Evolutionary conservation across 2,329 filamentous ascomycete genomes (phyloP).

Genomic region (Cercospora zeae-maydis): DNA sequence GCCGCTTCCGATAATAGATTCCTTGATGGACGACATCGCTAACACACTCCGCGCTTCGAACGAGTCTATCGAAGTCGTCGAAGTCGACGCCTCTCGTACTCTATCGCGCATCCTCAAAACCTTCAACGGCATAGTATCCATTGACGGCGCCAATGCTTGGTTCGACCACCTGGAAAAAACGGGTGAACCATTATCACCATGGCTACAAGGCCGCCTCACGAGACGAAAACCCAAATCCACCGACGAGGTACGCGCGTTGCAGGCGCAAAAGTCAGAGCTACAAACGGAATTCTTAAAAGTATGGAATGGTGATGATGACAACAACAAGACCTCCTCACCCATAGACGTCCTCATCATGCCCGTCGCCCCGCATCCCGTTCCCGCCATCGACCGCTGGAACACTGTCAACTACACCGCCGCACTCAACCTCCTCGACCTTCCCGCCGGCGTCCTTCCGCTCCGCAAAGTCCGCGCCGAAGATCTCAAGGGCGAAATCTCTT

Average conservation of each 20-base stretch:
- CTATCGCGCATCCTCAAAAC: conserved; percentile 56
- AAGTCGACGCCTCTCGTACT: conserved; percentile 52
- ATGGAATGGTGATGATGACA: conserved; percentile 46
- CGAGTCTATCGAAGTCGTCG: conserved; percentile 52
- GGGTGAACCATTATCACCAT: conserved; percentile 57
- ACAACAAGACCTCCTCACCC: conserved; percentile 14
- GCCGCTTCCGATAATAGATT: conserved; percentile 51
- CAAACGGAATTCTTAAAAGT: conserved; percentile 56
- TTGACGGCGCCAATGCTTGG: conserved; percentile 56
- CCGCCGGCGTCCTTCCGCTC: conserved; percentile 57
- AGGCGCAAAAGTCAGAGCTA: conserved; percentile 51
- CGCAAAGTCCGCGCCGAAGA: conserved; percentile 50
- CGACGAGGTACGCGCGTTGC: conserved; percentile 50
- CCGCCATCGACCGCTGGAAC: conserved; percentile 60
- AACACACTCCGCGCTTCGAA: conserved; percentile 36
- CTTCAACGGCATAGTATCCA: conserved; percentile 56
- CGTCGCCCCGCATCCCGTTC: conserved; percentile 61
- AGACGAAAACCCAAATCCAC: conserved; percentile 49
- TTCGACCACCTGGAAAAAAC: conserved; percentile 56
- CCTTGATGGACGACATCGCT: conserved; percentile 47
- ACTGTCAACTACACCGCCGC: conserved; percentile 59
- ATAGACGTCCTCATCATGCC: conserved; percentile 63
- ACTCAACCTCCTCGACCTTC: conserved; percentile 62
- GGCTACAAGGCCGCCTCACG: conserved; percentile 53
- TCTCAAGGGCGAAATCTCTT: conserved; percentile 47